Conservation (phyloP, 2,329 filamentous ascomycete species). For the Cladophialophora exuberans region DNA sequence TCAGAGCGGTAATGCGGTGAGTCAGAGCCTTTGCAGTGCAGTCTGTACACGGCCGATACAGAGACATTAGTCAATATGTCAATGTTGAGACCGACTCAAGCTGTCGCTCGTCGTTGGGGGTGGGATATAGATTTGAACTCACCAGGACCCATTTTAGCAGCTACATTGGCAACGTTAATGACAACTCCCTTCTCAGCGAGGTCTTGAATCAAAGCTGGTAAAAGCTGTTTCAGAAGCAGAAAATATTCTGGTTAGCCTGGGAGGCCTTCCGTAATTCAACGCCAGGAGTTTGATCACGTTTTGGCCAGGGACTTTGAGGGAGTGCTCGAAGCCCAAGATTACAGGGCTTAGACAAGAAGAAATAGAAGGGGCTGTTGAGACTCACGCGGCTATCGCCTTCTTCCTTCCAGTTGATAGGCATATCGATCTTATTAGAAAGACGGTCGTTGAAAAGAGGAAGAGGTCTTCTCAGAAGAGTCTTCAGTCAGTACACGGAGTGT, state of each 20-base stretch:
- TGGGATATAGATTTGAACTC: not conserved
- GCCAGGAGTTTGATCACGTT: too few species aligned
- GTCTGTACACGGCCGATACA: conserved; percentile 11
- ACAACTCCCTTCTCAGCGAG: not conserved
- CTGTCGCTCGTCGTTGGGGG: too few species aligned
- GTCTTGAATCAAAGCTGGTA: not conserved
- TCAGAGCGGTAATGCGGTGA: conserved; percentile 14
- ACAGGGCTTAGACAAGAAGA: not conserved
- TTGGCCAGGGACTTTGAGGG: too few species aligned
- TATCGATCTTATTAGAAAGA: conserved; percentile 9
- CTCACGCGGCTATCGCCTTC: conserved; percentile 25
- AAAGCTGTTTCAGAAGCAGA: not conserved
- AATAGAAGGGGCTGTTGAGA: not conserved
- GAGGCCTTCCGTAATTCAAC: too few species aligned
- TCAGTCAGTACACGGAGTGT: too few species aligned
- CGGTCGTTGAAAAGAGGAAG: not conserved
- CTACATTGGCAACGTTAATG: not conserved
- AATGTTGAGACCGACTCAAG: too few species aligned
- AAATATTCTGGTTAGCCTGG: not conserved
- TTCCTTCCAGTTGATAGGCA: conserved; percentile 26
- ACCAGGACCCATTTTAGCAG: conserved; percentile 5
- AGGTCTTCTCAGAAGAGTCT: too few species aligned
- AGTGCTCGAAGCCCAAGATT: too few species aligned
- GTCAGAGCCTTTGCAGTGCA: conserved; percentile 23
- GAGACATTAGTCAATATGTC: too few species aligned